Base-by-base conservation (phyloP, 2,329 filamentous ascomycete species). In the Aureobasidium sp. region DNA sequence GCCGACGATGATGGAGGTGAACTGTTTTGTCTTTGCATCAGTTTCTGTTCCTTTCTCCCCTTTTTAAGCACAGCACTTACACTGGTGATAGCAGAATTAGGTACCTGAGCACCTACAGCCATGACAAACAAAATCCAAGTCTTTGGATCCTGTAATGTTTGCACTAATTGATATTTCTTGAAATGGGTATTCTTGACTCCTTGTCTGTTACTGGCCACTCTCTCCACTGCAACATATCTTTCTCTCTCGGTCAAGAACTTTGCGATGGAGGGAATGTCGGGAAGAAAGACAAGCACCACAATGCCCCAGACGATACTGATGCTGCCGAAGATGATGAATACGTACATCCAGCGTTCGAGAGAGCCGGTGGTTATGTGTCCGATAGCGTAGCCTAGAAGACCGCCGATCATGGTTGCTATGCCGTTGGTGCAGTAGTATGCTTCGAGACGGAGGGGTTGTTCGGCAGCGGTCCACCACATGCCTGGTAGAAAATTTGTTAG, bases 381-480 rank as follows among this genome's bases (percentile, higher is more conserved):
- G 76, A 69, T 5, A 68, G 80, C 83, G 64, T 85, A 85, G 1
- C 81, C 81, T 11, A 85, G 77, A 0, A 84, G 70, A 0, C 78
- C 82, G n/a, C 83, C 83, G 60, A 85, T 82, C 79, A 84, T 84
- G 14, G 81, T 83, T 2, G 82, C 83, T 14, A 85, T 75, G 2
- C 83, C 83, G 65, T 85, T 85, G 1, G 79, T 82, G 64, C 0
- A 77, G 69, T 44, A 77, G 76, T 39, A 77, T 66, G 3, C 74
- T 73, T 33, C 69, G 67, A 71, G 24, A 1, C 64, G 35, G 2
- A 67, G 33, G 2, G 64, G 49, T 49, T 66, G 66, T 22, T 66
- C 66, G 9, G 49, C 57, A 11, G 60, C 24, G 3, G 60, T 59
- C 44, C 68, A 71, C 68, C 72, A 75, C 68, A 74, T 71, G 19